Percentiles rank a stretch among this genome's conserved stretches.
These are phyloP conservation scores for Beauveria caledonica DNA, from an alignment of 2,329 filamentous ascomycete genomes.

Conservation along the genomic window DNA sequence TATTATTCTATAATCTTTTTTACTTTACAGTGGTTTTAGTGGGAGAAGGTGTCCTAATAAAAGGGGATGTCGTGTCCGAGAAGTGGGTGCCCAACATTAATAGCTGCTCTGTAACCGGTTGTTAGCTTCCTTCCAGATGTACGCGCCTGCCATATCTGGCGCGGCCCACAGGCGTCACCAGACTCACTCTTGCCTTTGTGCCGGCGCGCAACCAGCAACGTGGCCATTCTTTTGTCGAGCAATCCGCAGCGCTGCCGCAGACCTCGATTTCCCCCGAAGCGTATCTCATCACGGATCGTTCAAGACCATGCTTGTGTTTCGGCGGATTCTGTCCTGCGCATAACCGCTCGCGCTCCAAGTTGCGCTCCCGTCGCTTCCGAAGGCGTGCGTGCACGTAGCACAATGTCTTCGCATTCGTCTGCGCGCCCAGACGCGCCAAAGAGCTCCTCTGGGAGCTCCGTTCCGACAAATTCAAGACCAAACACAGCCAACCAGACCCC, in stretches of 20 bases:
- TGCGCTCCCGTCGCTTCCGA: background rate
- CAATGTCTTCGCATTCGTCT: background rate
- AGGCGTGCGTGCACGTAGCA: background rate
- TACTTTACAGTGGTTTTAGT: too few relatives aligned
- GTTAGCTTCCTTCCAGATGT: too few relatives aligned
- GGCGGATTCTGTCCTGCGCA: background rate
- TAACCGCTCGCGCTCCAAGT: background rate
- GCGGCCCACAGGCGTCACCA: slow-evolving; percentile 3
- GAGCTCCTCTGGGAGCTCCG: background rate
- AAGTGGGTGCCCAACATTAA: too few relatives aligned
- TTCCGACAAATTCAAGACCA: slow-evolving; percentile 11
- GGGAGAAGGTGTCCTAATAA: too few relatives aligned
- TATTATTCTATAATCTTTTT: too few relatives aligned
- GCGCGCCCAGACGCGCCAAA: background rate
- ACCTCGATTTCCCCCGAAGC: background rate
- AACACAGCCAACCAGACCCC: slow-evolving; percentile 13
- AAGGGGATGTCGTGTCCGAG: too few relatives aligned
- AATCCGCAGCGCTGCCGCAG: background rate
- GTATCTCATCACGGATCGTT: background rate
- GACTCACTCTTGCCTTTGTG: background rate
- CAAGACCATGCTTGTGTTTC: background rate
- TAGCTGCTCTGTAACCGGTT: too few relatives aligned
- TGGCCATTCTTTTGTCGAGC: background rate
- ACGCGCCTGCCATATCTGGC: background rate
- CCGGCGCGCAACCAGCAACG: background rate